Percentiles rank a stretch among this genome's conserved stretches.
Conservation (phyloP, 2,329 filamentous ascomycete genomes). For the Westerdykella ornata region DNA sequence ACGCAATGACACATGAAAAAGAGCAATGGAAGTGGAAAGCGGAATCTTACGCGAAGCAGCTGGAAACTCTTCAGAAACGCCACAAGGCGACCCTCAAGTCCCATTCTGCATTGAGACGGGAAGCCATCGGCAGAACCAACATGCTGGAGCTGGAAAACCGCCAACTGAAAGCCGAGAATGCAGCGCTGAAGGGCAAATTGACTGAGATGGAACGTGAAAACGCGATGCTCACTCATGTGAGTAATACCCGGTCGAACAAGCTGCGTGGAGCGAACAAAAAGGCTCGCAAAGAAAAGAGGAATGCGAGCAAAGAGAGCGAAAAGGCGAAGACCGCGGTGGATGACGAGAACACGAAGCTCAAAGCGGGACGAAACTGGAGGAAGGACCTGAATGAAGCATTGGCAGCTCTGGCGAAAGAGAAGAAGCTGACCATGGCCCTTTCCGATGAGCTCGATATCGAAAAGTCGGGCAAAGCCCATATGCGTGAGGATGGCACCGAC, state of each 20-base stretch:
- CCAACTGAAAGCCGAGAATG: constrained; percentile 9
- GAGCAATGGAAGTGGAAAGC: constrained; percentile 5
- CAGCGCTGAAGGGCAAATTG: constrained; percentile 6
- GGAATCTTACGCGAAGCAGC: constrained; percentile 1
- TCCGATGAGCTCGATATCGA: constrained; percentile 10
- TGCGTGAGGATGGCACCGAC: constrained; percentile 8
- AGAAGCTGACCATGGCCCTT: constrained; percentile 10
- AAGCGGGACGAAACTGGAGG: constrained; percentile 13
- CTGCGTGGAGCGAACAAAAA: constrained; percentile 16
- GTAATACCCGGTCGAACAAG: constrained; percentile 10
- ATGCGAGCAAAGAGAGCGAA: constrained; percentile 10
- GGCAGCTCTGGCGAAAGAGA: constrained; percentile 6
- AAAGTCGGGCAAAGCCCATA: constrained; percentile 9
- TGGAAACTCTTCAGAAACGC: constrained; percentile 4
- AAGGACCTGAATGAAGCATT: constrained; percentile 12
- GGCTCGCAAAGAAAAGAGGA: constrained; percentile 12
- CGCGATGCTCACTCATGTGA: constrained; percentile 4
- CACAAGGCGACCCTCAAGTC: constrained; percentile 1
- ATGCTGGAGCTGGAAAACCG: constrained; percentile 8
- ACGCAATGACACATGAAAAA: constrained; percentile 3
- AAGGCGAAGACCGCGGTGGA: constrained; percentile 14
- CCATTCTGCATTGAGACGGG: not conserved
- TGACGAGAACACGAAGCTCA: constrained; percentile 9
- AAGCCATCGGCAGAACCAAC: constrained; percentile 9
- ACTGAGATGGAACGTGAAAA: constrained; percentile 8